Conservation (phyloP, 306 rosid species). For the Carpinus viminea region DNA sequence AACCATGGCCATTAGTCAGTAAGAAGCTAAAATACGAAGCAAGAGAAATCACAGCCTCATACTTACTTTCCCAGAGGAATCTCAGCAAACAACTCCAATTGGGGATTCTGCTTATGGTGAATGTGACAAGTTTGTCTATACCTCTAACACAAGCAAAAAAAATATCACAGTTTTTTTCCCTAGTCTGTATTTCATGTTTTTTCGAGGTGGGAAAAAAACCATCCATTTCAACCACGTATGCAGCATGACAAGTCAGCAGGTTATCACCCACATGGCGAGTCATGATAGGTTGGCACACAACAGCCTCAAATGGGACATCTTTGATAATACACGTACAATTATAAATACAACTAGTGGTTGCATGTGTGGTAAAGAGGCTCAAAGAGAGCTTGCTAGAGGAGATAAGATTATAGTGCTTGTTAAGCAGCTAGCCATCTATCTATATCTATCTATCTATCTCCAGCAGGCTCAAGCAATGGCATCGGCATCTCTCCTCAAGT, state of each 20-base stretch:
- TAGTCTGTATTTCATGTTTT: constrained; percentile 13
- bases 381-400: constrained; percentile 38
- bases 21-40: constrained; percentile 33
- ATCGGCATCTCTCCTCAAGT: constrained; percentile 75
- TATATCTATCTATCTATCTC: neutral
- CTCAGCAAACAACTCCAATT: constrained; percentile 25
- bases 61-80: constrained; percentile 38
- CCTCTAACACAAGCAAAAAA: neutral
- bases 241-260: constrained; percentile 42
- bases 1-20: constrained; percentile 55
- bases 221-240: constrained; percentile 48
- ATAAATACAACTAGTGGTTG: constrained; percentile 47
- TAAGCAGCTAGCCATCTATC: neutral
- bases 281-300: constrained; percentile 41
- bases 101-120: constrained; percentile 16
- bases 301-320: constrained; percentile 78
- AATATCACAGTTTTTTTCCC: constrained; percentile 13
- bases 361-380: constrained; percentile 68
- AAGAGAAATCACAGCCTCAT: constrained; percentile 50
- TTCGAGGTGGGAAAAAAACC: constrained; percentile 48
- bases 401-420: constrained; percentile 62
- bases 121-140: constrained; percentile 41
- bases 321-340: constrained; percentile 36
- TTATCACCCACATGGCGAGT: constrained; percentile 74
- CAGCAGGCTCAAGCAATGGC: constrained; percentile 56